Conservation (phyloP, 2,329 filamentous ascomycete species). For the Phialophora chinensis region DNA sequence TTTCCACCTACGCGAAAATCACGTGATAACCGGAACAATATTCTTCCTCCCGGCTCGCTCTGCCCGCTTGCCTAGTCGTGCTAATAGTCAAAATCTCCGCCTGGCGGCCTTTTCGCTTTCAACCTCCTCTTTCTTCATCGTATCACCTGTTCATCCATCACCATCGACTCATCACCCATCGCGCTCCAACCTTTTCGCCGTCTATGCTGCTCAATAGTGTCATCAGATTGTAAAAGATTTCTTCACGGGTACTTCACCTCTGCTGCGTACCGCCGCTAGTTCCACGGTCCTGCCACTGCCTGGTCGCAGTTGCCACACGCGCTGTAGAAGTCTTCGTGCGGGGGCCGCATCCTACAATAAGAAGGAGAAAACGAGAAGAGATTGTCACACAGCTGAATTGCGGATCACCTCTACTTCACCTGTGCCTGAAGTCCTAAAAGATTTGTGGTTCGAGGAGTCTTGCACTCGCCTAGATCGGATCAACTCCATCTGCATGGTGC, state of each 20-base stretch:
- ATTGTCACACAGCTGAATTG: slow-evolving; percentile 14
- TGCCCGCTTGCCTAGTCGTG: background rate
- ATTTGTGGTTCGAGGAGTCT: slow-evolving; percentile 13
- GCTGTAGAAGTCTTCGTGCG: slow-evolving; percentile 33
- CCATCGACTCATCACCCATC: slow-evolving; percentile 18
- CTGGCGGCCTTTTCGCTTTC: slow-evolving; percentile 24
- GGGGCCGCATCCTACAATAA: slow-evolving; percentile 19
- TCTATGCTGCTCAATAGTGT: slow-evolving; percentile 29
- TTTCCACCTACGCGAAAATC: background rate
- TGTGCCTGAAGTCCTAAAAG: slow-evolving; percentile 26
- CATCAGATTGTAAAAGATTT: slow-evolving; percentile 30
- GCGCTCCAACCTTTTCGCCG: slow-evolving; percentile 3
- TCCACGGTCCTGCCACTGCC: slow-evolving; percentile 21
- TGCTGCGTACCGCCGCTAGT: slow-evolving; percentile 27
- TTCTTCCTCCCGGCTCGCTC: slow-evolving; percentile 6
- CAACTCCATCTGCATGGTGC: slow-evolving; percentile 5
- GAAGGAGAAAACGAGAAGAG: slow-evolving; percentile 19
- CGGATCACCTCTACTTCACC: slow-evolving; percentile 18
- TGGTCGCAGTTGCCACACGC: slow-evolving; percentile 29
- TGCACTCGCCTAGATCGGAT: slow-evolving; percentile 10
- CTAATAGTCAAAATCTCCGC: slow-evolving; percentile 17
- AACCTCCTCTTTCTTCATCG: slow-evolving; percentile 15
- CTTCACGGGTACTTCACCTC: slow-evolving; percentile 17
- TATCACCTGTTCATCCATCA: slow-evolving; percentile 19
- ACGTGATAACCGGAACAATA: background rate